Evolutionary conservation across 352 stramenopile genomes (phyloP).

Genomic region (Phytophthora podocarpi): DNA sequence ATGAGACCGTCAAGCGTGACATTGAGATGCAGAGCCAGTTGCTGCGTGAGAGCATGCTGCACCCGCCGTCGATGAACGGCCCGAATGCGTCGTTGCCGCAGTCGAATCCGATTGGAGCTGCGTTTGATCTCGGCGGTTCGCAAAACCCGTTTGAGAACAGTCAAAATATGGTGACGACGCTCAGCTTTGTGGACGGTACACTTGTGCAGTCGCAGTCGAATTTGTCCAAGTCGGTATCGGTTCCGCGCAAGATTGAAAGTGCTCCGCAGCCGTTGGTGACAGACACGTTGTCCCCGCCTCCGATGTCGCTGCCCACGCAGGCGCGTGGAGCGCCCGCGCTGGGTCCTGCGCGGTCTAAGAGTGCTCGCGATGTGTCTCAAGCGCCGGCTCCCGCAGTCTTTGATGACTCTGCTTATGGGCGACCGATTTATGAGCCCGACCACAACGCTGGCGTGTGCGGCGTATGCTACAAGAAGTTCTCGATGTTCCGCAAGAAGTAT

Average conservation of each 20-base stretch:
- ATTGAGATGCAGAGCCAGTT: conserved; percentile 80
- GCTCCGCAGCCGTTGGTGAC: conserved; percentile 18
- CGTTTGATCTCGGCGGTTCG: conserved; percentile 35
- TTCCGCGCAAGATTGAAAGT: conserved; percentile 22
- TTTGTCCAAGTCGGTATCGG: conserved; percentile 26
- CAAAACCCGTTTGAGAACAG: conserved; percentile 44
- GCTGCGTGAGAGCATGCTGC: conserved; percentile 77
- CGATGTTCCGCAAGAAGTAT: conserved; percentile 88
- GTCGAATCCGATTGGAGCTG: conserved; percentile 31
- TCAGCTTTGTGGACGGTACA: conserved; percentile 46
- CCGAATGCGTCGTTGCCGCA: conserved; percentile 36
- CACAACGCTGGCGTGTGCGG: conserved; percentile 71
- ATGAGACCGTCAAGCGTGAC: conserved; percentile 76
- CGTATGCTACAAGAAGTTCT: conserved; percentile 89
- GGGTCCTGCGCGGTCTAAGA: conserved; percentile 31
- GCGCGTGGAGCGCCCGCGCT: conserved; percentile 2
- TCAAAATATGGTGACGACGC: conserved; percentile 46
- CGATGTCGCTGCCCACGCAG: conserved; percentile 16
- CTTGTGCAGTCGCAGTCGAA: conserved; percentile 44
- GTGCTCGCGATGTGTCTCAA: conserved; percentile 10
- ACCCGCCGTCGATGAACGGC: conserved; percentile 38
- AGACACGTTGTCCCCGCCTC: conserved; percentile 28
- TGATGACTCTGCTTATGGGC: conserved; percentile 35
- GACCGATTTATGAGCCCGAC: conserved; percentile 48
- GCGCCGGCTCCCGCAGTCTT: conserved; percentile 5